Percentiles rank a stretch among this genome's conserved stretches.
These are phyloP conservation scores for Thelonectria discophora DNA, from an alignment of 2,329 filamentous ascomycete genomes.

Conservation along the genomic window DNA sequence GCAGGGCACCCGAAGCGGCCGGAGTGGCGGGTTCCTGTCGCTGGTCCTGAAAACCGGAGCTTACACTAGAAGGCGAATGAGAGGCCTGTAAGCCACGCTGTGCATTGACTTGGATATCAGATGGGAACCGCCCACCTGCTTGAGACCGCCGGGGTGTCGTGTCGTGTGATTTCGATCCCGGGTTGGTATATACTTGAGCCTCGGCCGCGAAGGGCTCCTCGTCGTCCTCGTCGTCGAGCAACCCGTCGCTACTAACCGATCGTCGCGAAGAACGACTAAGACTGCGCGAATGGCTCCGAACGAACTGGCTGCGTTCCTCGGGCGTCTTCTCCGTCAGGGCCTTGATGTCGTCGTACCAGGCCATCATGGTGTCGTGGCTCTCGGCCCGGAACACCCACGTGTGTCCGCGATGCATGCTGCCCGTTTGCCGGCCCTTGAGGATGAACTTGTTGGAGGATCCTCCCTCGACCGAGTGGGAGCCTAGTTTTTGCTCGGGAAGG, in stretches of 20 bases:
- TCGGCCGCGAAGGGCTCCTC: conserved; percentile 68
- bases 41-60: conserved; percentile 65
- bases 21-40: conserved; percentile 64
- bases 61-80: conserved; percentile 82
- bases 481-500: conserved; percentile 92
- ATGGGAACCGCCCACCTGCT: conserved; percentile 96
- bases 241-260: conserved; percentile 76
- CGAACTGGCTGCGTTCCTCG: conserved; percentile 87
- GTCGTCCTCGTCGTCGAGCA: conserved; percentile 78
- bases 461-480: conserved; percentile 83
- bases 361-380: conserved; percentile 92
- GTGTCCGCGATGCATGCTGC: conserved; percentile 85
- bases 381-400: conserved; percentile 78
- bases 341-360: conserved; percentile 95
- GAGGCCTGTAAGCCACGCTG: conserved; percentile 82
- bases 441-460: conserved; percentile 97
- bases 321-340: conserved; percentile 86
- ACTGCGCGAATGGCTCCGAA: conserved; percentile 82
- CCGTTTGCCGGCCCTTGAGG: conserved; percentile 94
- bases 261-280: conserved; percentile 72
- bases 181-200: conserved; percentile 56
- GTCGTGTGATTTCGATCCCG: conserved; percentile 60
- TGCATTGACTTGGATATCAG: conserved; percentile 84
- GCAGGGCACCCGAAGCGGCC: conserved; percentile 65
- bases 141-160: conserved; percentile 73